phyloP scores from a whole-genome alignment of 345 rosid species.

The Geranium brycei region DNA sequence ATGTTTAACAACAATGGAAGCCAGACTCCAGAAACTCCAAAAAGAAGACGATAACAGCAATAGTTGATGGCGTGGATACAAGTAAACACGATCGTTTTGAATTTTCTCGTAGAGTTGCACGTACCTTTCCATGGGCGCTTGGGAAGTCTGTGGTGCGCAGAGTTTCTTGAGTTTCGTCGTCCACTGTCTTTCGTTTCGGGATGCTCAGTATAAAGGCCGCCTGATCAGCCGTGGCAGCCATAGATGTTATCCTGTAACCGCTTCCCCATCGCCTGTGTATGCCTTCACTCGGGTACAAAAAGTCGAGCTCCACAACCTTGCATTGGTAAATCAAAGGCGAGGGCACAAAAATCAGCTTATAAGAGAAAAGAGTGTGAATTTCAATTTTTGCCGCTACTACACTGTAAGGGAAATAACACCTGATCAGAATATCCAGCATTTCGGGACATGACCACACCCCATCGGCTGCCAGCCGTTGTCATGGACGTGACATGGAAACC shows the following conservation, averaged over 20 bases:
- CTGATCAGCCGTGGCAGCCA: constrained; percentile 91
- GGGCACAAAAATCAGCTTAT: constrained; percentile 1
- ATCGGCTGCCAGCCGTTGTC: constrained; percentile 88
- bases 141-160: constrained; percentile 93
- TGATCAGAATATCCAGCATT: constrained; percentile 81
- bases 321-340: constrained; percentile 1
- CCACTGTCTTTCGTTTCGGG: constrained; percentile 70
- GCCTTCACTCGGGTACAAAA: constrained; percentile 90
- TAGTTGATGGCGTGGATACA: too few relatives aligned
- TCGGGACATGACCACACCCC: constrained; percentile 96
- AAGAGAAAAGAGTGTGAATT: background rate
- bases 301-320: constrained; percentile 94
- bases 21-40: too few relatives aligned
- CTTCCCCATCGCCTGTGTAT: constrained; percentile 85
- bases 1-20: too few relatives aligned
- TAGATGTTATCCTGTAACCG: constrained; percentile 82
- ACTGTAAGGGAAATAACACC: constrained; percentile 25
- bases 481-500: constrained; percentile 95
- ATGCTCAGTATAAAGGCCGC: constrained; percentile 81
- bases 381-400: background rate
- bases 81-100: too few relatives aligned
- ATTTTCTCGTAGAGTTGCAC: background rate
- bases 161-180: constrained; percentile 96
- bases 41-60: too few relatives aligned
- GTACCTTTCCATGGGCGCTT: constrained; percentile 89